A percentile compares a stretch with the other conserved stretches of the same genome.
Evolutionary conservation across 2,329 filamentous ascomycete species (phyloP).

Genomic region (Colletotrichum tabaci): DNA sequence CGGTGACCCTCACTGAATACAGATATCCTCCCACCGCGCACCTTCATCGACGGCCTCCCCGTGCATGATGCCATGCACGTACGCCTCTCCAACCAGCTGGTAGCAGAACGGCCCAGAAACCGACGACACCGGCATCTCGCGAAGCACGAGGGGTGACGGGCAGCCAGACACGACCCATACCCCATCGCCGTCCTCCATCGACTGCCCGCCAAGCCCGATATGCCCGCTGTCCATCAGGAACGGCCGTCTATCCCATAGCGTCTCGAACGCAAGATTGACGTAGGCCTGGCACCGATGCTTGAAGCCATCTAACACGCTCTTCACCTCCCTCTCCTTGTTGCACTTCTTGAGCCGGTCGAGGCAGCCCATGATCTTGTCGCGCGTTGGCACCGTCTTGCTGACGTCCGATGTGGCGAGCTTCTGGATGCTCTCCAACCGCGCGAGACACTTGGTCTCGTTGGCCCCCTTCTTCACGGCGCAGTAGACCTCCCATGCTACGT

Average conservation of each 20-base stretch:
- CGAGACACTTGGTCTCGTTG: not conserved
- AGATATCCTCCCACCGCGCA: conserved; percentile 13
- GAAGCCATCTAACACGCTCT: conserved; percentile 18
- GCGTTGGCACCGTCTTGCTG: conserved; percentile 18
- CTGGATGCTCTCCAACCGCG: conserved; percentile 17
- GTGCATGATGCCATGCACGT: conserved; percentile 37
- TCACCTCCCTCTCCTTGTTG: conserved; percentile 8
- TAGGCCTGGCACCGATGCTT: conserved; percentile 27
- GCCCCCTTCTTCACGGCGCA: conserved; percentile 19
- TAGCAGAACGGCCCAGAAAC: not conserved
- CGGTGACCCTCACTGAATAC: conserved; percentile 9
- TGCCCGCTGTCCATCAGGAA: conserved; percentile 23
- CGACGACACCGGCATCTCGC: not conserved
- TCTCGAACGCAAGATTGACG: conserved; percentile 33
- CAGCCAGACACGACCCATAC: conserved; percentile 33
- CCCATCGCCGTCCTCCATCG: conserved; percentile 18
- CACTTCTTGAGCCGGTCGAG: conserved; percentile 16
- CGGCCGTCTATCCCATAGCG: conserved; percentile 31
- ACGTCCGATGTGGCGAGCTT: conserved; percentile 18
- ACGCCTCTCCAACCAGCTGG: conserved; percentile 25
- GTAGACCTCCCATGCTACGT: conserved; percentile 30
- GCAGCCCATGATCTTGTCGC: conserved; percentile 12
- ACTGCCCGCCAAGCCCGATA: conserved; percentile 29
- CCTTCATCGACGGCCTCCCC: conserved; percentile 16
- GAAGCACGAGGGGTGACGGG: conserved; percentile 27